Conservation (phyloP, 192 early-diverging fungal genomes). For the Linderina pennispora region DNA sequence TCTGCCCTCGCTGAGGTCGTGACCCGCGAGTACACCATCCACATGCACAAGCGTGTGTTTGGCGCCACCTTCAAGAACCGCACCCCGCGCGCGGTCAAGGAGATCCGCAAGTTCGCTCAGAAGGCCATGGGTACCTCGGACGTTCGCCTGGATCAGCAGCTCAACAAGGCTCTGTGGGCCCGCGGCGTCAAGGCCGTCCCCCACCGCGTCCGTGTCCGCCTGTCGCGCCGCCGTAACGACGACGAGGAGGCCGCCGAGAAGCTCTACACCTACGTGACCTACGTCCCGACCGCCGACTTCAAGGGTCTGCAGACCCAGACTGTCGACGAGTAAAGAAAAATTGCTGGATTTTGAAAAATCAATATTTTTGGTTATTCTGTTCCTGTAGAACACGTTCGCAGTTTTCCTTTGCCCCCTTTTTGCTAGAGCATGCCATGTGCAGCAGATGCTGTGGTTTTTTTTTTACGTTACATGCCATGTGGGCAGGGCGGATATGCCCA, state of each 20-base stretch:
- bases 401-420: too few relatives aligned
- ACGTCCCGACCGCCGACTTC: slow-evolving; percentile 81
- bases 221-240: slow-evolving; percentile 96
- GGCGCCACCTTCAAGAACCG: slow-evolving; percentile 93
- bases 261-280: slow-evolving; percentile 92
- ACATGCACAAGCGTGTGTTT: slow-evolving; percentile 91
- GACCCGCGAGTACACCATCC: slow-evolving; percentile 98
- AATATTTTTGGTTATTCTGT: too few relatives aligned
- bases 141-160: slow-evolving; percentile 90
- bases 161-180: slow-evolving; percentile 96
- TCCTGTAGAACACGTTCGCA: too few relatives aligned
- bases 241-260: slow-evolving; percentile 95
- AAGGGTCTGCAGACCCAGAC: slow-evolving; percentile 79
- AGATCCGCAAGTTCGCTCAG: slow-evolving; percentile 84
- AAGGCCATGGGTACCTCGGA: slow-evolving; percentile 94
- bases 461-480: too few relatives aligned
- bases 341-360: too few relatives aligned
- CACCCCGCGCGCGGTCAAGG: slow-evolving; percentile 92
- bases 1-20: slow-evolving; percentile 84
- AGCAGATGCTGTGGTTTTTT: too few relatives aligned
- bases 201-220: slow-evolving; percentile 92
- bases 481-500: too few relatives aligned
- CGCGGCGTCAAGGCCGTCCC: slow-evolving; percentile 90
- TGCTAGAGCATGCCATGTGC: too few relatives aligned
- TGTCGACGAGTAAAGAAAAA: slow-evolving; percentile 51